Percentiles rank a stretch among this genome's conserved stretches.
phyloP scores from a whole-genome alignment of 148 eudicot genomes.

The Vaccinium vitisidaea region DNA sequence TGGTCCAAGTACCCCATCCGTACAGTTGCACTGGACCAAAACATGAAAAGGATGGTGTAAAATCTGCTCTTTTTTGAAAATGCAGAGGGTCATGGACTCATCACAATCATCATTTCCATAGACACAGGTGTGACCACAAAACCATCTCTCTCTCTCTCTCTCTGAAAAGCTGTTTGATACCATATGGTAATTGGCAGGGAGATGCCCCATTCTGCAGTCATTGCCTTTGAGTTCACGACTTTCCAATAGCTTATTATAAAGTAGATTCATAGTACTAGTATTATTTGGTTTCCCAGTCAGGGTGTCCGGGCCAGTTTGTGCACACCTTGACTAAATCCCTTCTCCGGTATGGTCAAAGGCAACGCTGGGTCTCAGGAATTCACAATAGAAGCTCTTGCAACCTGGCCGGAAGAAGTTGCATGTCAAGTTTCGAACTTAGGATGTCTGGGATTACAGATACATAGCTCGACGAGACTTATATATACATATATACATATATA shows the following conservation, averaged over 20 bases:
- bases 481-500: no score
- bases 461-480: background rate
- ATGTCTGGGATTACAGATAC: no score
- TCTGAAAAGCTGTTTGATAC: background rate
- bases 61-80: background rate
- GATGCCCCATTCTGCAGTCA: constrained; percentile 3
- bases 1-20: background rate
- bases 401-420: no score
- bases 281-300: no score
- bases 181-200: background rate
- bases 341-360: no score
- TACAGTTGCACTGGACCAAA: background rate
- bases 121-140: background rate
- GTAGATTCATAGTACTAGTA: no score
- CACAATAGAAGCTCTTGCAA: no score
- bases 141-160: background rate
- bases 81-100: background rate
- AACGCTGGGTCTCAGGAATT: no score
- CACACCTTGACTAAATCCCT: no score
- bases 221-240: background rate
- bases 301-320: no score
- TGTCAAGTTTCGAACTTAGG: no score
- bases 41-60: background rate
- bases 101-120: background rate
- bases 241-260: background rate